Evolutionary conservation across 257 asterid genomes (phyloP), one percentile per base, ranked within the genome.

Genomic region (Lantana camara): DNA sequence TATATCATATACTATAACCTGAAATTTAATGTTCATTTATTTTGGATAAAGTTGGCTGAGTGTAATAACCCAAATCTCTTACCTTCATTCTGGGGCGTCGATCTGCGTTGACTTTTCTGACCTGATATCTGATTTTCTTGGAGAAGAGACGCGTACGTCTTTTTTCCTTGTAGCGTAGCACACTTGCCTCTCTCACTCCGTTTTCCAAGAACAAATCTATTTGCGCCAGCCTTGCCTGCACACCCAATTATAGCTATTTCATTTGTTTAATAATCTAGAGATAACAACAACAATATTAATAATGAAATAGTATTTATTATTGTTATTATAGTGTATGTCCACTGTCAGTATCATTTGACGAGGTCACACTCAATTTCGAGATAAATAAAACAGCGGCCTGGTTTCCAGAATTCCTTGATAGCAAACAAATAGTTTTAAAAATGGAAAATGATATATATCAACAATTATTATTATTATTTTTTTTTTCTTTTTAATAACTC

Each of bases 11-110:
- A n/a, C n/a, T n/a, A n/a, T n/a, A n/a, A n/a, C n/a, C n/a, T n/a
- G n/a, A n/a, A n/a, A n/a, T n/a, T n/a, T n/a, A n/a, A n/a, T n/a
- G n/a, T n/a, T n/a, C n/a, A n/a, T n/a, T n/a, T n/a, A n/a, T n/a
- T n/a, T n/a, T n/a, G n/a, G n/a, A n/a, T n/a, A n/a, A n/a, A n/a
- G n/a, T n/a, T n/a, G n/a, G n/a, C n/a, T n/a, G n/a, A n/a, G n/a
- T n/a, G n/a, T n/a, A n/a, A n/a, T n/a, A n/a, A n/a, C n/a, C n/a
- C n/a, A n/a, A n/a, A n/a, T n/a, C n/a, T n/a, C n/a, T n/a, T 23
- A 90, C 96, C 95, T 89, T 86, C 86, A 85, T 86, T 73, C 93
- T 79, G 12, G 96, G 96, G 29, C 95, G 89, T 73, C 81, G 85
- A 69, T 92, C 97, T 0, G 95, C 96, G 30, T 92, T 92, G 77